Base-by-base conservation (phyloP, 2,329 filamentous ascomycete species). In the Chrysosphaeria jannelii region DNA sequence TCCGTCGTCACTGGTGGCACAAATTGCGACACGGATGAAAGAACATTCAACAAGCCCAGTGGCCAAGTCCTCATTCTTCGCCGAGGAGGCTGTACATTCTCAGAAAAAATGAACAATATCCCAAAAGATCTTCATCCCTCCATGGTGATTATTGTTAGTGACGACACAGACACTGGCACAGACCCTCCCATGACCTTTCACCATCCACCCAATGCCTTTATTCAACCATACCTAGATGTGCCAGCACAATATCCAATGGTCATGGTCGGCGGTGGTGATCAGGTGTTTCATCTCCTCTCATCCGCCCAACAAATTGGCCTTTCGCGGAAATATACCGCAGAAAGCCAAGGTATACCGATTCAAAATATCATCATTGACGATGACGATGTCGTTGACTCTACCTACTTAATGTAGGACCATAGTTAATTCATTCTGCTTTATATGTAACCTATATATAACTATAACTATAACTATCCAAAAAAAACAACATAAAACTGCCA, bases 41-140 rank as follows among this genome's bases (percentile, higher is more conserved):
- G n/a, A n/a, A n/a, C n/a, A n/a, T 8, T 20, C 18, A 19, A 19
- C 10, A 11, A 10, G 13, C 23, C 23, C 10, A 10, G 11, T 9
- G 46, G 49, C n/a, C 67, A 90, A 24, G 51, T 93, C 28, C 64
- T 97, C 28, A 58, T 90, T 23, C 53, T 93, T 34, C 64, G 60
- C 14, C 64, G 85, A 5, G 81, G 85, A 19, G 64, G 62, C 1
- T 97, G 85, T 46, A 69, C 58, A 13, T 93, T 93, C 42, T 67
- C 60, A 17, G 47, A 68, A 14, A 97, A 97, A 41, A 47, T 93
- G 1, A 53, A 57, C 24, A 79, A 75, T 32, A 78, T 93, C n/a
- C n/a, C n/a, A n/a, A n/a, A n/a, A n/a, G n/a, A n/a, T n/a, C n/a
- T n/a, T n/a, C n/a, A n/a, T n/a, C 78, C 81, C 1, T 58, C 61